Conservation (phyloP, 805 yeast genomes). For the Candida adriatica region DNA sequence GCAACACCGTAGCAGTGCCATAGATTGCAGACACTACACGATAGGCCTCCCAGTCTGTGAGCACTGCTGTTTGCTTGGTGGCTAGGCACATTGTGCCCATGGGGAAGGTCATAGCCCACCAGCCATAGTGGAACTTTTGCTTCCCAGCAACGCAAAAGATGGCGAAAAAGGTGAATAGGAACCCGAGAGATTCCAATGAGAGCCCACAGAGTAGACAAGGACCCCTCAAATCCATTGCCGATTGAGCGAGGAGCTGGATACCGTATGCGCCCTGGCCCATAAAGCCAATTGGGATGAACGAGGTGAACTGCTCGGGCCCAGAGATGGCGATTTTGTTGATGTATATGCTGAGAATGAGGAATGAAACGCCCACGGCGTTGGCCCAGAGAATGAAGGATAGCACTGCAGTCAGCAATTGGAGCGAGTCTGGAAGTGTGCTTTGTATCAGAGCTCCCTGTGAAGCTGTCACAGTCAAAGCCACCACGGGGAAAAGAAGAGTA, state of each 20-base stretch:
- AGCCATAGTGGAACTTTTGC: conserved; percentile 39
- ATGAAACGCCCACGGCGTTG: conserved; percentile 57
- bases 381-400: conserved; percentile 59
- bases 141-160: conserved; percentile 29
- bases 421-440: conserved; percentile 34
- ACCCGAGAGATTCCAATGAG: conserved; percentile 47
- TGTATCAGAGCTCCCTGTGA: conserved; percentile 60
- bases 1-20: conserved; percentile 18
- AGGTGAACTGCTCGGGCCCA: too few species aligned
- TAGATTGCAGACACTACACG: conserved; percentile 57
- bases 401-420: conserved; percentile 46
- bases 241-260: conserved; percentile 46
- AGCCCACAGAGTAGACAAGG: conserved; percentile 35
- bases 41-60: conserved; percentile 49
- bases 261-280: conserved; percentile 82
- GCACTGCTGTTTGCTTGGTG: conserved; percentile 40
- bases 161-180: conserved; percentile 45
- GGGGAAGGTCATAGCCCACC: conserved; percentile 91
- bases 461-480: conserved; percentile 69
- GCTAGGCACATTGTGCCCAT: conserved; percentile 74
- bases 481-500: conserved; percentile 65
- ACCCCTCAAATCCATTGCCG: conserved; percentile 28
- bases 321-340: conserved; percentile 45
- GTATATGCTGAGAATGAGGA: conserved; percentile 47
- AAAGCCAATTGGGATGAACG: conserved; percentile 76